These are phyloP conservation scores for Xerocomellus amylosporus DNA, from an alignment of 768 basidiomycete genomes.

Conservation along the genomic window DNA sequence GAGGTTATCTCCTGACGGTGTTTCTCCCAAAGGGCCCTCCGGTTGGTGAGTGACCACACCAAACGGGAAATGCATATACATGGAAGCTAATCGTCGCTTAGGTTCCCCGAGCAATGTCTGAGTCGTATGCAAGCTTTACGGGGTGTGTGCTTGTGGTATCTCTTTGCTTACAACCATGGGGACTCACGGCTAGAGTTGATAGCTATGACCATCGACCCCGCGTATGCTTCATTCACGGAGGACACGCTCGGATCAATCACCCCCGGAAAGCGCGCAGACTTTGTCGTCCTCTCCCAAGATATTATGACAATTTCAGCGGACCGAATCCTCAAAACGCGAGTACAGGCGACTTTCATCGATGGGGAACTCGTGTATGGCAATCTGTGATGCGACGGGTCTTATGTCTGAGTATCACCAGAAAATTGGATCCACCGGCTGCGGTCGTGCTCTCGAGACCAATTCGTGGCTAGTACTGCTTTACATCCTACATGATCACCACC, in stretches of 20 bases:
- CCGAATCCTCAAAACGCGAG: slow-evolving; percentile 64
- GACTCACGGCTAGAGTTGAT: neutral
- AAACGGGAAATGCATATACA: neutral
- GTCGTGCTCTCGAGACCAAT: too few species aligned
- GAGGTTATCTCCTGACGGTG: slow-evolving; percentile 62
- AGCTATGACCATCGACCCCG: slow-evolving; percentile 88
- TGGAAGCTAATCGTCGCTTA: slow-evolving; percentile 24
- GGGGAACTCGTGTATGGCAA: slow-evolving; percentile 52
- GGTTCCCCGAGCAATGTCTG: slow-evolving; percentile 82
- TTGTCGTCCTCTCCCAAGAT: slow-evolving; percentile 78
- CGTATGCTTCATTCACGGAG: slow-evolving; percentile 85
- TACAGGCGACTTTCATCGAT: slow-evolving; percentile 76
- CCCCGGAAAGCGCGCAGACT: slow-evolving; percentile 80
- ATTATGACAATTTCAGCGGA: slow-evolving; percentile 64
- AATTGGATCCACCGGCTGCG: too few species aligned
- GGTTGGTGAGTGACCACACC: slow-evolving; percentile 62
- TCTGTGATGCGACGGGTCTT: slow-evolving; percentile 24
- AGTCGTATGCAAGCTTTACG: slow-evolving; percentile 73
- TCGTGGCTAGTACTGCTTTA: too few species aligned
- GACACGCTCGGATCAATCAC: slow-evolving; percentile 70
- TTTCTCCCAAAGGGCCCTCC: slow-evolving; percentile 75
- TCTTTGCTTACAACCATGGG: neutral
- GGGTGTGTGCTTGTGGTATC: slow-evolving; percentile 39
- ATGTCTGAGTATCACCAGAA: too few species aligned
- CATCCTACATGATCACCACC: too few species aligned